Conservation (phyloP, 441 rosid species). For the Macaranga tanarius region DNA sequence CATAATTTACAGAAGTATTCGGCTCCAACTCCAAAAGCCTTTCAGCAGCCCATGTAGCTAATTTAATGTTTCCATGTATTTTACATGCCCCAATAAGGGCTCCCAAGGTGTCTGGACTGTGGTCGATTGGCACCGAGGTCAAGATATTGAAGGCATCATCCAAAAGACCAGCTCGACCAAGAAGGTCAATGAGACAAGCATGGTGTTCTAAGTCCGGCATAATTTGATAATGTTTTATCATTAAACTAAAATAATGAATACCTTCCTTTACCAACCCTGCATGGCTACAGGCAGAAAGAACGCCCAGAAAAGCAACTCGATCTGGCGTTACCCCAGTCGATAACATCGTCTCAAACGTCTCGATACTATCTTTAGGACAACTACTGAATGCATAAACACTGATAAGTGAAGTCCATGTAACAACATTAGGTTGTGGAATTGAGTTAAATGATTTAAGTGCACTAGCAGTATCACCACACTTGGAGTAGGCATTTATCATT, state of each 20-base stretch:
- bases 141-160: constrained; percentile 49
- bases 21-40: constrained; percentile 59
- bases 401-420: constrained; percentile 62
- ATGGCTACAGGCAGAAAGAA: constrained; percentile 67
- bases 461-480: constrained; percentile 43
- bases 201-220: constrained; percentile 58
- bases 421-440: constrained; percentile 44
- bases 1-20: constrained; percentile 50
- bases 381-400: constrained; percentile 61
- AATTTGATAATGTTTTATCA: constrained; percentile 44
- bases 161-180: constrained; percentile 63
- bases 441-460: constrained; percentile 50
- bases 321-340: constrained; percentile 50
- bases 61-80: constrained; percentile 40
- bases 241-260: constrained; percentile 49
- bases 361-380: constrained; percentile 46
- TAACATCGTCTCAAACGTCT: constrained; percentile 46
- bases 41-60: constrained; percentile 50
- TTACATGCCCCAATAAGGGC: constrained; percentile 65
- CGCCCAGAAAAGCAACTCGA: constrained; percentile 49
- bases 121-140: constrained; percentile 40
- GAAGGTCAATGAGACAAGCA: constrained; percentile 59
- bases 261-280: constrained; percentile 62
- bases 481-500: constrained; percentile 54
- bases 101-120: constrained; percentile 43